Evolutionary conservation across 1,139 yeast species (phyloP).

Genomic region (Sugiyamaella xylanicola): DNA sequence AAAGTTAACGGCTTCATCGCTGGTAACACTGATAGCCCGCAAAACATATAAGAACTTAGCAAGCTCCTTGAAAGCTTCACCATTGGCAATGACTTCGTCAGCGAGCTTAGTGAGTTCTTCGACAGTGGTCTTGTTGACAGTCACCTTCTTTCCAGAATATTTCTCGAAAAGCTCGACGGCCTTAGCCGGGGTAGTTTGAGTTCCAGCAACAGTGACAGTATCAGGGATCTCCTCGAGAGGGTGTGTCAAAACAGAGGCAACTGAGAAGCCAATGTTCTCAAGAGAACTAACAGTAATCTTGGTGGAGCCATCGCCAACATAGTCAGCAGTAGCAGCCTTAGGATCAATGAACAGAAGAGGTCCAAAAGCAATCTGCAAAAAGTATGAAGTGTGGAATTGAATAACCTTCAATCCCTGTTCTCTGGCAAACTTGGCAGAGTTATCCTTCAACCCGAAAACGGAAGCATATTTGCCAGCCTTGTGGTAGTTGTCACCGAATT

Average conservation of each 20-base stretch:
- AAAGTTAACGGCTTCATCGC: constrained; percentile 43
- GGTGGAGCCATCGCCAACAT: constrained; percentile 41
- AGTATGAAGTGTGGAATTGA: constrained; percentile 50
- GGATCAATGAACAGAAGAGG: constrained; percentile 17
- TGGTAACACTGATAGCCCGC: constrained; percentile 46
- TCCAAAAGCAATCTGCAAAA: constrained; percentile 43
- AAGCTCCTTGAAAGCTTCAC: constrained; percentile 22
- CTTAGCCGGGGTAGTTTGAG: constrained; percentile 45
- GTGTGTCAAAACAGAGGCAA: constrained; percentile 50
- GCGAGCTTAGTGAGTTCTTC: constrained; percentile 45
- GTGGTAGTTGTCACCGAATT: constrained; percentile 55
- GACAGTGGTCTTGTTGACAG: constrained; percentile 37
- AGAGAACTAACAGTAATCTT: constrained; percentile 44
- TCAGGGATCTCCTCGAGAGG: constrained; percentile 51
- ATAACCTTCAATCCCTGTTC: constrained; percentile 54
- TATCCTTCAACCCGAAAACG: constrained; percentile 46
- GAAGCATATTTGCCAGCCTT: constrained; percentile 42
- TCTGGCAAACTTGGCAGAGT: constrained; percentile 48
- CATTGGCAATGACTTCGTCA: constrained; percentile 26
- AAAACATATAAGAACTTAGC: constrained; percentile 18
- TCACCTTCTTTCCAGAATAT: constrained; percentile 45
- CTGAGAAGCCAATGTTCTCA: constrained; percentile 52
- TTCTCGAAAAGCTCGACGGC: constrained; percentile 49
- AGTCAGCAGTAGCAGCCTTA: constrained; percentile 37
- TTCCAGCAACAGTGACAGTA: constrained; percentile 50